These are phyloP conservation scores for Gynochthodes officinalis DNA, from an alignment of 257 asterid genomes.

Conservation along the genomic window DNA sequence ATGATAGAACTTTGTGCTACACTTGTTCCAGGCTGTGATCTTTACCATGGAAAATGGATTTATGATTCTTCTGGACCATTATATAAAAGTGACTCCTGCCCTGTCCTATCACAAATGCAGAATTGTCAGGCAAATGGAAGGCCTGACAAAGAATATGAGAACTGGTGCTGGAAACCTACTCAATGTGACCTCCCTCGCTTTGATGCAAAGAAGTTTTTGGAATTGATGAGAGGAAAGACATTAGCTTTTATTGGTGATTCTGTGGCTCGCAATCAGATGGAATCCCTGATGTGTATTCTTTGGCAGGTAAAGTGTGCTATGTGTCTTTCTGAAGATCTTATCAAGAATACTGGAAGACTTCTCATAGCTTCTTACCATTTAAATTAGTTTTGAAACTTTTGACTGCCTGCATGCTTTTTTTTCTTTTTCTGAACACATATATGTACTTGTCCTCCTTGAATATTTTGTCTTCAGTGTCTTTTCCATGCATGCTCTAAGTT, in stretches of 20 bases:
- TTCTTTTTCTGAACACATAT: background rate
- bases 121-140: conserved; percentile 98
- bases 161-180: conserved; percentile 91
- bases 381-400: background rate
- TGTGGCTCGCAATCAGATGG: conserved; percentile 98
- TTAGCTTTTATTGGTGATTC: conserved; percentile 96
- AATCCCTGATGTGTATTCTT: conserved; percentile 85
- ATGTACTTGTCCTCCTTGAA: background rate
- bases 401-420: background rate
- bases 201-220: conserved; percentile 70
- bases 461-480: background rate
- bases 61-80: conserved; percentile 67
- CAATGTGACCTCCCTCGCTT: conserved; percentile 79
- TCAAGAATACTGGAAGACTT: background rate
- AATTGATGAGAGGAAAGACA: conserved; percentile 88
- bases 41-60: conserved; percentile 77
- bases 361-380: background rate
- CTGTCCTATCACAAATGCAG: conserved; percentile 85
- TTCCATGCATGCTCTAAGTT: background rate
- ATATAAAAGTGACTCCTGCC: conserved; percentile 78
- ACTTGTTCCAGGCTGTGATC: conserved; percentile 70
- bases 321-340: background rate
- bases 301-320: conserved; percentile 67
- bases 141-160: conserved; percentile 88
- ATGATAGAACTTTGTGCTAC: conserved; percentile 2